Conservation (phyloP, 2,329 filamentous ascomycete species). For the Metarhizium album region DNA sequence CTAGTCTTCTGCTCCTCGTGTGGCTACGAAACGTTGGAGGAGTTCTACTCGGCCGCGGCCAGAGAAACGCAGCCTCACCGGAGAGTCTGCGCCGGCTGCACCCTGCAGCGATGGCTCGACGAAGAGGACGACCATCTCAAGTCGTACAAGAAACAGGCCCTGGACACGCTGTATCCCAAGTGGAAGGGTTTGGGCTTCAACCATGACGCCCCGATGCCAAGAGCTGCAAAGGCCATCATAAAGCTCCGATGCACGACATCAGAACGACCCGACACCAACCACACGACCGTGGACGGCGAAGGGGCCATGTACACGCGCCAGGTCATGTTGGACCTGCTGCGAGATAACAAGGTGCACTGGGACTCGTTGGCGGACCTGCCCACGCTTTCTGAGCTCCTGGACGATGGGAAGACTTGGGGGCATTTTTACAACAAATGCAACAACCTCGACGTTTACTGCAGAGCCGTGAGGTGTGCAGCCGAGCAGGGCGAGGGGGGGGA, state of each 20-base stretch:
- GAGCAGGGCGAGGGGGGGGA: background rate
- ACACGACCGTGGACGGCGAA: conserved; percentile 4
- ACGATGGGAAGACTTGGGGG: background rate
- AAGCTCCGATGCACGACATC: conserved; percentile 10
- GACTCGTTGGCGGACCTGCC: conserved; percentile 22
- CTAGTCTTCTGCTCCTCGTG: conserved; percentile 23
- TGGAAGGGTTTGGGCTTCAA: conserved; percentile 20
- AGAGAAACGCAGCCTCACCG: conserved; percentile 5
- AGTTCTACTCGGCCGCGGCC: conserved; percentile 16
- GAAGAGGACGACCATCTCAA: conserved; percentile 19
- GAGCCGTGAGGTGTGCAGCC: conserved; percentile 1
- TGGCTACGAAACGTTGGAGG: conserved; percentile 20
- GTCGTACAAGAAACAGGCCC: conserved; percentile 6
- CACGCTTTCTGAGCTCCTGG: conserved; percentile 12
- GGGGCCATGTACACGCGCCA: conserved; percentile 7
- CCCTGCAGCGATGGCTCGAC: conserved; percentile 19
- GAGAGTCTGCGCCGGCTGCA: conserved; percentile 20
- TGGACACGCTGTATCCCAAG: conserved; percentile 15
- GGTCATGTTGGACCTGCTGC: conserved; percentile 5
- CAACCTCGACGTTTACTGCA: conserved; percentile 13
- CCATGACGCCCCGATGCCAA: conserved; percentile 18
- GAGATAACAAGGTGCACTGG: conserved; percentile 16
- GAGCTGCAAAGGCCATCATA: conserved; percentile 11
- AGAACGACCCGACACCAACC: conserved; percentile 5
- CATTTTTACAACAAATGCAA: conserved; percentile 7